Evolutionary conservation across 176 grass and related monocot genomes (phyloP).

Genomic region (Echinochloa phyllopogon): DNA sequence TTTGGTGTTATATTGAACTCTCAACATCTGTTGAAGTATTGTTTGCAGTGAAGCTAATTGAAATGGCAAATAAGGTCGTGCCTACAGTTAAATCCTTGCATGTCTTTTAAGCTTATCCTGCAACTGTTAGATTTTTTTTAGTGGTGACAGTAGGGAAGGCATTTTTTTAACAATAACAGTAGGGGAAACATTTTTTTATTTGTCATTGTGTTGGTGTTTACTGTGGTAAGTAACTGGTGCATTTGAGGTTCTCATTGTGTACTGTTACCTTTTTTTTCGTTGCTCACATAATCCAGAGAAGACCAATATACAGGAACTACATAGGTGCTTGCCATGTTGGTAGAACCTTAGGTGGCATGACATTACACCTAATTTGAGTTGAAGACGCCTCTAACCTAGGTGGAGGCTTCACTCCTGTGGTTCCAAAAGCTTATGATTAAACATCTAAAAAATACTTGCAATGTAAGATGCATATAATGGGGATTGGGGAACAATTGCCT

Average conservation of each 20-base stretch:
- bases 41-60: neutral
- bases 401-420: neutral
- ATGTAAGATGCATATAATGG: conserved; percentile 23
- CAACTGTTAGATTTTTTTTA: conserved; percentile 6
- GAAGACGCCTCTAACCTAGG: neutral
- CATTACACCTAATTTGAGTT: neutral
- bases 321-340: conserved; percentile 18
- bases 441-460: conserved; percentile 16
- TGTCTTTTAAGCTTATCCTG: conserved; percentile 11
- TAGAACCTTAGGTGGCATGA: conserved; percentile 5
- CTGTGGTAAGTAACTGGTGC: too few species aligned
- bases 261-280: conserved; percentile 25
- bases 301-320: neutral
- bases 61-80: neutral
- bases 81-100: neutral
- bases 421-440: conserved; percentile 19
- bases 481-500: neutral
- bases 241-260: conserved; percentile 7
- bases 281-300: conserved; percentile 28
- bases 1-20: conserved; percentile 29
- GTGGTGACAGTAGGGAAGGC: neutral
- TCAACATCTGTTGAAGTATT: neutral
- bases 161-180: neutral
- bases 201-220: too few species aligned
- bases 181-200: neutral